phyloP scores from a whole-genome alignment of 768 basidiomycete genomes.

The Mycena indigotica region DNA sequence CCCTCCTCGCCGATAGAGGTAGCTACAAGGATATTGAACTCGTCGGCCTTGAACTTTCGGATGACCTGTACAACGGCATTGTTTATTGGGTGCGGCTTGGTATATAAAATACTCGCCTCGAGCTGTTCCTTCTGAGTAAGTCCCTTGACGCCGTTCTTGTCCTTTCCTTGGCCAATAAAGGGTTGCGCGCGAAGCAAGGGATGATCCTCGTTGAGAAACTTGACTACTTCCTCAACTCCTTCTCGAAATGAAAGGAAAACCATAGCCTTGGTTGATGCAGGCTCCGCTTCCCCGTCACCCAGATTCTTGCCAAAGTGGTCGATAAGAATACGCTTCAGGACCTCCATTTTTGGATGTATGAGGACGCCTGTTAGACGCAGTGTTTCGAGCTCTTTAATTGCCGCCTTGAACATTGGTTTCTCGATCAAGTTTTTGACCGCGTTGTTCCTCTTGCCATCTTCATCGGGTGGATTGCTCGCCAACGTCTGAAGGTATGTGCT shows the following conservation, averaged over 20 bases:
- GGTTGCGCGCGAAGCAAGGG: constrained; percentile 80
- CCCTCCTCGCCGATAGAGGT: constrained; percentile 99
- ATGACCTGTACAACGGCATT: constrained; percentile 61
- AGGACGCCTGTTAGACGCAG: constrained; percentile 57
- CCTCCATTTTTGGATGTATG: constrained; percentile 92
- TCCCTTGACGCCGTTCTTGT: constrained; percentile 85
- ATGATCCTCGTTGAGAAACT: constrained; percentile 69
- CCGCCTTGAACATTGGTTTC: constrained; percentile 61
- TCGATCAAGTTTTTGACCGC: constrained; percentile 46
- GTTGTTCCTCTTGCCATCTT: constrained; percentile 40
- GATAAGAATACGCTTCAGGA: constrained; percentile 69
- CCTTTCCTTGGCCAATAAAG: constrained; percentile 89
- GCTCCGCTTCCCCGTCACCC: constrained; percentile 41
- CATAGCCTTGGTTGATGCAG: constrained; percentile 79
- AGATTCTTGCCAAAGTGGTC: constrained; percentile 72
- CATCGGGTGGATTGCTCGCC: constrained; percentile 40
- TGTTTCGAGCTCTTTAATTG: constrained; percentile 69
- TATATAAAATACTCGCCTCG: constrained; percentile 53
- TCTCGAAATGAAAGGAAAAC: constrained; percentile 92
- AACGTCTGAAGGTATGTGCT: constrained; percentile 62
- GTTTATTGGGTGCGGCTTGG: constrained; percentile 7
- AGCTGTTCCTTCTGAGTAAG: constrained; percentile 90
- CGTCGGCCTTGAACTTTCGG: constrained; percentile 80
- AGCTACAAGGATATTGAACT: constrained; percentile 90
- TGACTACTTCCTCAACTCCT: constrained; percentile 89